Percentiles rank a stretch among this genome's conserved stretches.
Evolutionary conservation across 2,329 filamentous ascomycete species (phyloP).

Genomic region (Diplodia sapinea): DNA sequence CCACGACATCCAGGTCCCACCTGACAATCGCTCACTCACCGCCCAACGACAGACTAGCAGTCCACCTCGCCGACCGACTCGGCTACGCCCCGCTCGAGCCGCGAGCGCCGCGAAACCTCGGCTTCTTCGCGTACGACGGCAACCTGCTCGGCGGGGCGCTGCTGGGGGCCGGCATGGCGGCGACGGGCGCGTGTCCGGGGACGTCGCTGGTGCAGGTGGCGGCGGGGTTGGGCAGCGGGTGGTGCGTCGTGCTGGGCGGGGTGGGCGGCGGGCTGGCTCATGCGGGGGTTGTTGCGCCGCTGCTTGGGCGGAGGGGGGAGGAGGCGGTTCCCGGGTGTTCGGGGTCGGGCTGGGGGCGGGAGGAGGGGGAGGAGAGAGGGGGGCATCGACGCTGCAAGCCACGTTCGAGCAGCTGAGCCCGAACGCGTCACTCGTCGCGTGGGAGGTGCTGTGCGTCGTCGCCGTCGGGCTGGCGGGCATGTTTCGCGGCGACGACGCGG

Average conservation of each 20-base stretch:
- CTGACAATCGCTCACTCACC: no score
- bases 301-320: no score
- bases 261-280: slow-evolving; percentile 59
- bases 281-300: no score
- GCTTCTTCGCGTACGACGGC: slow-evolving; percentile 65
- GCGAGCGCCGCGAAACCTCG: slow-evolving; percentile 54
- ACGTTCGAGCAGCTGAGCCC: slow-evolving; percentile 50
- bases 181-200: slow-evolving; percentile 70
- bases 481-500: slow-evolving; percentile 8
- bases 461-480: slow-evolving; percentile 50
- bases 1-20: no score
- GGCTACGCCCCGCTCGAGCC: slow-evolving; percentile 55
- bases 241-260: slow-evolving; percentile 61
- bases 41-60: slow-evolving; percentile 55
- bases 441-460: slow-evolving; percentile 53
- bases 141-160: slow-evolving; percentile 68
- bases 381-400: slow-evolving; percentile 36
- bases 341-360: no score
- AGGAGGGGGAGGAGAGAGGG: no score
- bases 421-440: slow-evolving; percentile 47
- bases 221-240: slow-evolving; percentile 55
- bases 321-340: no score
- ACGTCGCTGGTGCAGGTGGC: slow-evolving; percentile 68
- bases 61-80: slow-evolving; percentile 54
- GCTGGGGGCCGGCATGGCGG: slow-evolving; percentile 69